These are phyloP conservation scores for Tetrapisispora namnaoensis DNA, from an alignment of 805 yeast genomes.

Conservation along the genomic window DNA sequence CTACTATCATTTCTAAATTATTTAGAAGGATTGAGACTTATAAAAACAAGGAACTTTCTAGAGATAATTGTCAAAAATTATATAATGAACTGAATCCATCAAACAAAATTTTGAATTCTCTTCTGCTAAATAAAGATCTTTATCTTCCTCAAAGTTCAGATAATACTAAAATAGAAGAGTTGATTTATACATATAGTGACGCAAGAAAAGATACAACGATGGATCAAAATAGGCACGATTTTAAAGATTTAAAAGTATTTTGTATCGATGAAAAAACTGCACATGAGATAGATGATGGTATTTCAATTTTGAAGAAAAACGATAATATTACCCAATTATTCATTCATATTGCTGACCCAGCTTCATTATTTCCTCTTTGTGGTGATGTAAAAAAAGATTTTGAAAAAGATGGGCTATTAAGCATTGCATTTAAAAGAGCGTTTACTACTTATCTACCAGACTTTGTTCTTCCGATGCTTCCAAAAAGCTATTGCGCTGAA, in stretches of 20 bases:
- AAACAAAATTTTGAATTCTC: neutral
- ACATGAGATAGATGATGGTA: slow-evolving; percentile 90
- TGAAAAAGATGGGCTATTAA: slow-evolving; percentile 28
- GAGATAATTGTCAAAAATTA: slow-evolving; percentile 44
- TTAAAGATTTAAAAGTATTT: slow-evolving; percentile 45
- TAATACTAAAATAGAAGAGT: slow-evolving; percentile 37
- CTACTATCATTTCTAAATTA: slow-evolving; percentile 38
- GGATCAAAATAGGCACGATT: slow-evolving; percentile 30
- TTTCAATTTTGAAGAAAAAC: slow-evolving; percentile 41
- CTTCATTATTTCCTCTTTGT: slow-evolving; percentile 42
- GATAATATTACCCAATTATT: slow-evolving; percentile 37
- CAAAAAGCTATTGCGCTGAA: slow-evolving; percentile 39
- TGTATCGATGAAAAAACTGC: slow-evolving; percentile 79
- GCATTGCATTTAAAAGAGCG: slow-evolving; percentile 50
- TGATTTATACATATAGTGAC: slow-evolving; percentile 16
- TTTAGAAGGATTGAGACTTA: slow-evolving; percentile 22
- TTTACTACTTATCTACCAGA: slow-evolving; percentile 70
- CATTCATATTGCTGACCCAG: slow-evolving; percentile 82
- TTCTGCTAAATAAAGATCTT: slow-evolving; percentile 20
- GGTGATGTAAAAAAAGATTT: slow-evolving; percentile 14
- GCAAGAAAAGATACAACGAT: neutral
- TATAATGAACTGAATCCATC: slow-evolving; percentile 28
- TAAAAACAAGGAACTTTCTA: slow-evolving; percentile 37
- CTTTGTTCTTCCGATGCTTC: slow-evolving; percentile 59
- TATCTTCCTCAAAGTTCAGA: slow-evolving; percentile 38